Evolutionary conservation across 257 asterid species (phyloP).

Genomic region (Ilex asprella): DNA sequence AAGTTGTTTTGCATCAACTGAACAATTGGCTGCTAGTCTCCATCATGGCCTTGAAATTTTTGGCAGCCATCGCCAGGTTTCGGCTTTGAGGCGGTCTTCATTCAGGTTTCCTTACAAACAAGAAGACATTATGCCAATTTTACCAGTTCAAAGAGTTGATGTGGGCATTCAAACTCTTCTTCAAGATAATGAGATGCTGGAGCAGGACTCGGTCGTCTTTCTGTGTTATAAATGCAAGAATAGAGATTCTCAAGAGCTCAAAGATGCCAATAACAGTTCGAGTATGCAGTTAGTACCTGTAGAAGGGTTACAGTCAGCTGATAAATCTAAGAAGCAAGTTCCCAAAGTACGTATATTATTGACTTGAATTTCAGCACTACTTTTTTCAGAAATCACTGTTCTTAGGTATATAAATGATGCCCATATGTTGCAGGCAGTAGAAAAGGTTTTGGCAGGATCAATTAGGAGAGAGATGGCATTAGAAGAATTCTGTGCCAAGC

Average conservation of each 20-base stretch:
- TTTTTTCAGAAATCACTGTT: constrained; percentile 11
- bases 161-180: constrained; percentile 71
- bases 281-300: constrained; percentile 83
- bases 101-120: constrained; percentile 70
- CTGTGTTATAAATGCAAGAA: constrained; percentile 70
- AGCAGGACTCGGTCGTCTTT: constrained; percentile 20
- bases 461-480: constrained; percentile 99
- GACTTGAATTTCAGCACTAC: constrained; percentile 4
- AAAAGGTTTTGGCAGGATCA: constrained; percentile 94
- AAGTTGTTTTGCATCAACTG: constrained; percentile 55
- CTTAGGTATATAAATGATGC: constrained; percentile 20
- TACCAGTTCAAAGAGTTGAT: constrained; percentile 65
- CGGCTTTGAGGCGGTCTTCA: constrained; percentile 65
- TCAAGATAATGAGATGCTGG: constrained; percentile 27
- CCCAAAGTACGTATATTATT: constrained; percentile 63
- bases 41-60: constrained; percentile 82
- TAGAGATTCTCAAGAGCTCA: constrained; percentile 27
- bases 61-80: constrained; percentile 56
- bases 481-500: constrained; percentile 80
- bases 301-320: constrained; percentile 41
- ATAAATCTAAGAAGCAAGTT: constrained; percentile 49
- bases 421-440: constrained; percentile 68
- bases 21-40: constrained; percentile 75
- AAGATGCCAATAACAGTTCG: constrained; percentile 34
- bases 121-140: constrained; percentile 41